Evolutionary conservation across 2,329 filamentous ascomycete genomes (phyloP), one percentile per base, ranked within the genome.

Genomic region (Ophiognomonia clavigignenti-juglandacearum): DNA sequence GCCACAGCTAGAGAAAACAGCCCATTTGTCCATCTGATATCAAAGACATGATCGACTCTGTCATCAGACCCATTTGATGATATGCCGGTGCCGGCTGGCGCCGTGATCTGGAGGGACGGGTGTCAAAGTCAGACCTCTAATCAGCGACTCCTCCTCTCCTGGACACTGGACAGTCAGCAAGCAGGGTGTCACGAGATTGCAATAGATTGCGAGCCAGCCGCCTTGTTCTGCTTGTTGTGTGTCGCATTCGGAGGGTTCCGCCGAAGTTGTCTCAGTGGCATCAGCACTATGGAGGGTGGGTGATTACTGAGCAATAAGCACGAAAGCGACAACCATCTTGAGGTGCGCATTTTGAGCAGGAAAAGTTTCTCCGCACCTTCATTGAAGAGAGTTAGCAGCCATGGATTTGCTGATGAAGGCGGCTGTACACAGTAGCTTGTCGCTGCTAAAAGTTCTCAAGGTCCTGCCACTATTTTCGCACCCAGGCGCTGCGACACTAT

Each of bases 41-140:
- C 40, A 26, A 34, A 16, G 38, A 36, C 41, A 46, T 50, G 43
- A 46, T 42, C 38, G 31, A 45, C 42, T 27, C 27, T 44, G 36
- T 36, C 31, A 43, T 26, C 36, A 11, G 16, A 16, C 18, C 31
- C n/a, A 14, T 31, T 31, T n/a, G n/a, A n/a, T 34, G 4, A 50
- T 42, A 11, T 47, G 39, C 34, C 42, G 45, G 45, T 45, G 42
- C 32, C 41, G 23, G 45, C 39, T 37, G 39, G 38, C 35, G 46
- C 39, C 39, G 46, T 41, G 14, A 52, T 43, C 38, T 45, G 22
- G 39, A 39, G 3, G 19, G 19, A n/a, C 32, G n/a, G n/a, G 16
- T 43, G 48, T 36, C 44, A 50, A 29, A 50, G 49, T 48, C 49
- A 51, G 43, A 45, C 43, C 46, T 49, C 27, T 24, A 43, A 45